Evolutionary conservation across 2,329 filamentous ascomycete genomes (phyloP).

Genomic region (Aspergillus ustus): DNA sequence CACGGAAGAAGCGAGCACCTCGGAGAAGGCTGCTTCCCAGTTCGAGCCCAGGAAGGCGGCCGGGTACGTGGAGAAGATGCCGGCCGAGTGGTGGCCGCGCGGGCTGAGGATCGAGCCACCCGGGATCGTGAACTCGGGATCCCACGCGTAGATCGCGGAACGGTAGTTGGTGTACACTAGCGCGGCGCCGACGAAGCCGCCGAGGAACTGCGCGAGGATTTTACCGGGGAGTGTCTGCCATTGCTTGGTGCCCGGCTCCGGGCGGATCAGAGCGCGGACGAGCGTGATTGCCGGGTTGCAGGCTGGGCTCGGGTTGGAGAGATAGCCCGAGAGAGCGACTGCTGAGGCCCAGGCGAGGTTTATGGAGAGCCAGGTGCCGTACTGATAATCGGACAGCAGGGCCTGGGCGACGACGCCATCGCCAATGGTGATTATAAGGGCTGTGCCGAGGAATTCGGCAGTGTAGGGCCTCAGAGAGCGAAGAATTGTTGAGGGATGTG

Average conservation of each 20-base stretch:
- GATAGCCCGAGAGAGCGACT: slow-evolving; percentile 34
- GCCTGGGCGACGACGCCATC: slow-evolving; percentile 40
- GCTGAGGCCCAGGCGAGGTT: slow-evolving; percentile 39
- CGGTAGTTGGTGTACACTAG: slow-evolving; percentile 38
- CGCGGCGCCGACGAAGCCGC: slow-evolving; percentile 36
- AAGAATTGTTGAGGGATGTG: slow-evolving; percentile 18
- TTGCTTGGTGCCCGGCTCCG: slow-evolving; percentile 25
- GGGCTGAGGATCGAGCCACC: slow-evolving; percentile 36
- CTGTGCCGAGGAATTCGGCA: slow-evolving; percentile 39
- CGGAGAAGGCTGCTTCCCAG: slow-evolving; percentile 38
- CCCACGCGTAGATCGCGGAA: slow-evolving; percentile 36
- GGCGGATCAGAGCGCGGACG: slow-evolving; percentile 34
- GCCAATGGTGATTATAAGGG: slow-evolving; percentile 37
- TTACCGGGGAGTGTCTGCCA: slow-evolving; percentile 36
- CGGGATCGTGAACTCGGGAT: slow-evolving; percentile 37
- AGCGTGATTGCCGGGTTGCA: slow-evolving; percentile 35
- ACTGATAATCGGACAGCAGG: slow-evolving; percentile 37
- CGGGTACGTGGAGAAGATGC: slow-evolving; percentile 36
- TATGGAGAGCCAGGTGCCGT: slow-evolving; percentile 41
- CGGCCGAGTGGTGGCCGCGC: slow-evolving; percentile 33
- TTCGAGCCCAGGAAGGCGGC: slow-evolving; percentile 32
- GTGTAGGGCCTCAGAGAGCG: slow-evolving; percentile 30
- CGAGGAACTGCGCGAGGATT: slow-evolving; percentile 34
- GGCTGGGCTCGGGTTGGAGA: slow-evolving; percentile 33
- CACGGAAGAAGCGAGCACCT: slow-evolving; percentile 33